A percentile compares a stretch with the other conserved stretches of the same genome.
phyloP scores from a whole-genome alignment of 202 grass and related monocot genomes.

The Carex arenaria region DNA sequence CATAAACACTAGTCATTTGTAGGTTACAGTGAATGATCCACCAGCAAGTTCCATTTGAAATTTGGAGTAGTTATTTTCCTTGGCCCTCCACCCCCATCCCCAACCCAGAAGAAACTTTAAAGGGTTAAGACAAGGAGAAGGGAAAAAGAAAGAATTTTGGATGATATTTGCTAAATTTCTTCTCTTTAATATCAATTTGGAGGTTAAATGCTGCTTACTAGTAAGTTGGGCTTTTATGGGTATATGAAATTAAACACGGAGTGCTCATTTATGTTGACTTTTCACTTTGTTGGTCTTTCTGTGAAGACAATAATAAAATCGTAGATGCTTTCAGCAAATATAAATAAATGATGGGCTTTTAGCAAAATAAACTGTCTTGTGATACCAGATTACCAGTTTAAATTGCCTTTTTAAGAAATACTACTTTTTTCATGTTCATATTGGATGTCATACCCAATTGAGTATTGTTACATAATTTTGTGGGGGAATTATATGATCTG shows the following conservation, averaged over 20 bases:
- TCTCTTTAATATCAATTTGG: not conserved
- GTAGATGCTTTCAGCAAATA: not conserved
- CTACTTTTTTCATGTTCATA: not conserved
- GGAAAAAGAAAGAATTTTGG: not conserved
- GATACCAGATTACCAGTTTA: not conserved
- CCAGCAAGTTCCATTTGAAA: not conserved
- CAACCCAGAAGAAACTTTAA: not conserved
- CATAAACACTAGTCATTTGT: not conserved
- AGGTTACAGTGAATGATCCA: not conserved
- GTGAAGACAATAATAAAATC: conserved; percentile 1
- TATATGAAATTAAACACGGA: not conserved
- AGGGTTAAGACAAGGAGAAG: not conserved
- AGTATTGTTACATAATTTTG: not conserved
- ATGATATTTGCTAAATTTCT: not conserved
- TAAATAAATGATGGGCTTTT: not conserved
- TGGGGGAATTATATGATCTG: not conserved
- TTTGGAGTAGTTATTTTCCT: not conserved
- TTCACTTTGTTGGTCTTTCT: not conserved
- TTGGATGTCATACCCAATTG: not conserved
- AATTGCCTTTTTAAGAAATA: not conserved
- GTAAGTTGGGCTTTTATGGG: not conserved
- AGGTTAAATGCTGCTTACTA: not conserved
- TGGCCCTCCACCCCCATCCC: not conserved
- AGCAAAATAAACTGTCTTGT: not conserved
- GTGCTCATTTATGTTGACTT: not conserved